A percentile compares a stretch with the other conserved stretches of the same genome.
Evolutionary conservation across 441 rosid species (phyloP).

Genomic region (Corymbia citriodora): DNA sequence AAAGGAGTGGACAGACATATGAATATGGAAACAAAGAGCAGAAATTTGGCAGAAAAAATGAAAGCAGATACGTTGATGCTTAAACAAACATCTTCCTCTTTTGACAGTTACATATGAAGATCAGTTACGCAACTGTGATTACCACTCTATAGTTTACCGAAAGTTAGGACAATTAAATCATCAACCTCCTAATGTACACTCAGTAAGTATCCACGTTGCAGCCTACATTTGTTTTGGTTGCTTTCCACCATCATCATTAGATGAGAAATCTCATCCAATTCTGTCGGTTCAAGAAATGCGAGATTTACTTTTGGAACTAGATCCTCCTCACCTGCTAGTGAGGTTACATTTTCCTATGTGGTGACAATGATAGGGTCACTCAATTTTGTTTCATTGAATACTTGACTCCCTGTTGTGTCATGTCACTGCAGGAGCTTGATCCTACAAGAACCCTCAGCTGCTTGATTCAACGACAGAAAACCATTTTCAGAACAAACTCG

Average conservation of each 20-base stretch:
- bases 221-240: neutral
- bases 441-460: neutral
- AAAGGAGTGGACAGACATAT: slow-evolving; percentile 1
- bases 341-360: neutral
- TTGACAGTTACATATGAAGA: neutral
- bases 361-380: neutral
- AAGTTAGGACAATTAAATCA: neutral
- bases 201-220: neutral
- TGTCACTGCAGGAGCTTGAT: neutral
- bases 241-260: neutral
- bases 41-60: neutral
- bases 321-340: neutral
- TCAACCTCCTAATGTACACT: neutral
- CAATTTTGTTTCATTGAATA: neutral
- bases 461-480: neutral
- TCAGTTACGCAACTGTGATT: neutral
- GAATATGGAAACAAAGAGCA: neutral
- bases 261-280: neutral
- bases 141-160: neutral
- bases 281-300: neutral
- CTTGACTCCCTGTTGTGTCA: neutral
- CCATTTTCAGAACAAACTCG: neutral
- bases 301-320: neutral
- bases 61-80: neutral
- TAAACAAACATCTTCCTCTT: neutral